These are phyloP conservation scores for Juglanconis oblonga DNA, from an alignment of 2,329 filamentous ascomycete species.

Conservation along the genomic window DNA sequence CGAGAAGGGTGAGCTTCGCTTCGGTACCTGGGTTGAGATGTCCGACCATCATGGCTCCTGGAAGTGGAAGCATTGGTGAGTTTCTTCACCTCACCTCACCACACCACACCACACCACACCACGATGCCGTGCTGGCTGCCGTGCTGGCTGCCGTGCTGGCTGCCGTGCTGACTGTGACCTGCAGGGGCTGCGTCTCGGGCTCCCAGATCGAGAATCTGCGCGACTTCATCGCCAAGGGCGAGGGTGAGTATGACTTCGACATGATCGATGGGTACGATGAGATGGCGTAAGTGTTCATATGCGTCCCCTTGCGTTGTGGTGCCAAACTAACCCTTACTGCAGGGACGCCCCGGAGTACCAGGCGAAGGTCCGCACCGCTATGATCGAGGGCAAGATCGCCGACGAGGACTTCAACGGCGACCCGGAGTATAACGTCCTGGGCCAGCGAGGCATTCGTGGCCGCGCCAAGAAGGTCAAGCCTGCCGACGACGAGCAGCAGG, in stretches of 20 bases:
- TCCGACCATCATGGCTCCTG: conserved; percentile 57
- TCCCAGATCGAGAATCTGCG: conserved; percentile 65
- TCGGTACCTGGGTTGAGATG: conserved; percentile 70
- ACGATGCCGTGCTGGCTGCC: neutral
- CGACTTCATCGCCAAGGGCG: conserved; percentile 46
- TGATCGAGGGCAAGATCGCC: conserved; percentile 77
- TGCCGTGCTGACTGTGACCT: no score
- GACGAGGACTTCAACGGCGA: conserved; percentile 87
- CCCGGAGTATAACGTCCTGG: conserved; percentile 67
- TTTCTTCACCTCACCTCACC: neutral
- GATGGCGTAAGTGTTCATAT: conserved; percentile 44
- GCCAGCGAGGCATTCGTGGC: conserved; percentile 61
- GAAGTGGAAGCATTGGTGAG: conserved; percentile 85
- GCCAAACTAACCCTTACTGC: conserved; percentile 10
- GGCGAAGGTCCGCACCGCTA: conserved; percentile 69
- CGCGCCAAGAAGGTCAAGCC: conserved; percentile 33
- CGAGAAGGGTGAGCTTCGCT: conserved; percentile 72
- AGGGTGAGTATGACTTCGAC: conserved; percentile 57
- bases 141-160: neutral
- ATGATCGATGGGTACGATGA: conserved; percentile 81
- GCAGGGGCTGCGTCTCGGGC: conserved; percentile 86
- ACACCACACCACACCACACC: no score
- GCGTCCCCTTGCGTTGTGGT: neutral
- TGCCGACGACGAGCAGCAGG: conserved; percentile 28
- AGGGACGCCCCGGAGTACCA: conserved; percentile 58